These are phyloP conservation scores for Chrysoporthe austroafricana DNA, from an alignment of 2,329 filamentous ascomycete genomes.

Conservation along the genomic window DNA sequence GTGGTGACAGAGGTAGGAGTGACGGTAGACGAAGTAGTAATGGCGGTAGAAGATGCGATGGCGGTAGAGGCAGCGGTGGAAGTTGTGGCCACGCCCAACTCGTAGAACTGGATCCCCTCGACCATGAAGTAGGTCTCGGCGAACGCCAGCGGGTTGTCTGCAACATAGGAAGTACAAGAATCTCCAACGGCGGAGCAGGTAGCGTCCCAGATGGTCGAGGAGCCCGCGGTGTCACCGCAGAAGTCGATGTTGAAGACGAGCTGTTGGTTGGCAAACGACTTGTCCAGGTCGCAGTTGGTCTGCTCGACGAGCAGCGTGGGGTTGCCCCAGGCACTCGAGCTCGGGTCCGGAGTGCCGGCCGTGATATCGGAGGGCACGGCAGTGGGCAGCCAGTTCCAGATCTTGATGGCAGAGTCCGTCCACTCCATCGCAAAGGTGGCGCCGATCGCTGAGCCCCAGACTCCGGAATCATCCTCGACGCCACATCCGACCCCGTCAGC, in stretches of 20 bases:
- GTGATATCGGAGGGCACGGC: constrained; percentile 20
- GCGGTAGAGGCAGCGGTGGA: constrained; percentile 10
- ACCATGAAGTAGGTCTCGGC: constrained; percentile 51
- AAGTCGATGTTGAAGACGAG: constrained; percentile 77
- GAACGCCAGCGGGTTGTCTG: constrained; percentile 41
- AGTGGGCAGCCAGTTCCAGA: constrained; percentile 19
- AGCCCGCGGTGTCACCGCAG: constrained; percentile 71
- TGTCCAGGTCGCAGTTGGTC: constrained; percentile 63
- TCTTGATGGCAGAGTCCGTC: constrained; percentile 20
- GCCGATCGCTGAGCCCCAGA: constrained; percentile 16
- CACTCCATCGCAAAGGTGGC: constrained; percentile 23
- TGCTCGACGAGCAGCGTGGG: constrained; percentile 66
- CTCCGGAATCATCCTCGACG: constrained; percentile 17
- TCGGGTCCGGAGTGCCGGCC: constrained; percentile 59
- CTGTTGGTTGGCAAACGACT: constrained; percentile 67
- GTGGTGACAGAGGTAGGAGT: constrained; percentile 10
- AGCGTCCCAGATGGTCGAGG: constrained; percentile 35
- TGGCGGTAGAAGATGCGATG: not conserved
- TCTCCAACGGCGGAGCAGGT: constrained; percentile 35
- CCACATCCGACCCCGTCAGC: constrained; percentile 6
- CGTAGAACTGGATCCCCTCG: constrained; percentile 41
- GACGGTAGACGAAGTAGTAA: not conserved
- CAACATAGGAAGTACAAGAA: constrained; percentile 44
- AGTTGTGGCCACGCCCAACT: constrained; percentile 29
- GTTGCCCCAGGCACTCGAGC: constrained; percentile 58